phyloP scores from a whole-genome alignment of 129 eudicot genomes.

The Escallonia herrerae region DNA sequence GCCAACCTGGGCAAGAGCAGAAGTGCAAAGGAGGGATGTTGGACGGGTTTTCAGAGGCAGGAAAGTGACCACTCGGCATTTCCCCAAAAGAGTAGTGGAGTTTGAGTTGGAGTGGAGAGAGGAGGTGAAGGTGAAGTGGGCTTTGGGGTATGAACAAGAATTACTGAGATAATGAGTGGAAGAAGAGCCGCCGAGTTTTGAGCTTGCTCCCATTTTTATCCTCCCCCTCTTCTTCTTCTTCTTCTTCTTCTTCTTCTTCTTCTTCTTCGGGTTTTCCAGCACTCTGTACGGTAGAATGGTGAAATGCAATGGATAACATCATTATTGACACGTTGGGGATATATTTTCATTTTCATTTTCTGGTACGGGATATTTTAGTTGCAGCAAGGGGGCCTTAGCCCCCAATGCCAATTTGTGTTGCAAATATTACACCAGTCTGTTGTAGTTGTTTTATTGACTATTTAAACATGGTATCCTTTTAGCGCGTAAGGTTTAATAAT shows the following conservation, averaged over 20 bases:
- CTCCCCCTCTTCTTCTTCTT: not conserved
- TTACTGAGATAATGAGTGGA: constrained; percentile 16
- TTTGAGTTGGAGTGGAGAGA: constrained; percentile 14
- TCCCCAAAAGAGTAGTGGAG: constrained; percentile 3
- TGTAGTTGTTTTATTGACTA: too few relatives aligned
- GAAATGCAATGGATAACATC: too few relatives aligned
- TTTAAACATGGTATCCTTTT: too few relatives aligned
- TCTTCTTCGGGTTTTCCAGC: too few relatives aligned
- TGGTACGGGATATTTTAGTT: too few relatives aligned
- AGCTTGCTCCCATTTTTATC: constrained; percentile 32
- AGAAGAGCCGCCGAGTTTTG: constrained; percentile 24
- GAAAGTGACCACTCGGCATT: constrained; percentile 18
- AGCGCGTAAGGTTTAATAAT: too few relatives aligned
- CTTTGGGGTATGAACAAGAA: not conserved
- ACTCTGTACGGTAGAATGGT: too few relatives aligned
- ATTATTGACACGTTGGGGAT: too few relatives aligned
- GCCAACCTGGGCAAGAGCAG: constrained; percentile 27
- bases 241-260: not conserved
- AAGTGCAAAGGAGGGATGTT: constrained; percentile 20
- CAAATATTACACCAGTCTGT: too few relatives aligned
- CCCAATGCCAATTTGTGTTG: too few relatives aligned
- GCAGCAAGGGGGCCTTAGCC: too few relatives aligned
- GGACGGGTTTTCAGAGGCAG: constrained; percentile 17
- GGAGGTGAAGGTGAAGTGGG: constrained; percentile 24
- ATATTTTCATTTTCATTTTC: too few relatives aligned